Conservation (phyloP, 257 asterid genomes). For the Solanum megistacrolobum region DNA sequence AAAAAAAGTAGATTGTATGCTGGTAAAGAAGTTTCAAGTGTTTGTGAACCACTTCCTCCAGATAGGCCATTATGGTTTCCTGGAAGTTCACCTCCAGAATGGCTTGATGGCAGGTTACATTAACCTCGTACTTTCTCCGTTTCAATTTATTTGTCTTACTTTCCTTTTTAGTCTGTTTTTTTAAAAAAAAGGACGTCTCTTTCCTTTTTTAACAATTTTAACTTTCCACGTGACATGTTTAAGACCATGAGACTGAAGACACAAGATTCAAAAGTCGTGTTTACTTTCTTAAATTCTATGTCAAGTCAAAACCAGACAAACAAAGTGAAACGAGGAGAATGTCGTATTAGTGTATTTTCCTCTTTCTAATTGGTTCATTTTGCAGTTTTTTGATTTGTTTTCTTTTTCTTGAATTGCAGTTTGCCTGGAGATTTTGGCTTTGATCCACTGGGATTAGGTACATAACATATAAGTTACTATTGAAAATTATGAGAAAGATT, state of each 20-base stretch:
- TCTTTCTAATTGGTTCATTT: not conserved
- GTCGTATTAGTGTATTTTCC: not conserved
- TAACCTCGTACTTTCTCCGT: not conserved
- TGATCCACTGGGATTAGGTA: slow-evolving; percentile 84
- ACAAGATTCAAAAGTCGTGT: not conserved
- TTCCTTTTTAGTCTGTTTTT: too few species aligned
- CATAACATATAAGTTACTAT: not conserved
- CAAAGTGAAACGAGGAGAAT: too few species aligned
- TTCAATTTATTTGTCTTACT: not conserved
- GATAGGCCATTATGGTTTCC: slow-evolving; percentile 93
- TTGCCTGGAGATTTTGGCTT: slow-evolving; percentile 92
- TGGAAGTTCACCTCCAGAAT: slow-evolving; percentile 77
- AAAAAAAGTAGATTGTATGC: slow-evolving; percentile 31
- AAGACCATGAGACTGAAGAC: not conserved
- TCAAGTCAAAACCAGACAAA: not conserved
- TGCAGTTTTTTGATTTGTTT: not conserved
- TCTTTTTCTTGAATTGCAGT: slow-evolving; percentile 19
- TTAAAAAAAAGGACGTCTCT: not conserved
- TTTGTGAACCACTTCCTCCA: slow-evolving; percentile 79
- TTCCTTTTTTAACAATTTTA: not conserved
- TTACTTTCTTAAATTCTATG: not conserved
- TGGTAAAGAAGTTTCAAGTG: slow-evolving; percentile 63
- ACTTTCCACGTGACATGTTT: not conserved
- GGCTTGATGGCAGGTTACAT: slow-evolving; percentile 82
- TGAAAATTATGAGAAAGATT: not conserved